Evolutionary conservation across 2,329 filamentous ascomycete species (phyloP).

Genomic region (Fusarium goolgardi): DNA sequence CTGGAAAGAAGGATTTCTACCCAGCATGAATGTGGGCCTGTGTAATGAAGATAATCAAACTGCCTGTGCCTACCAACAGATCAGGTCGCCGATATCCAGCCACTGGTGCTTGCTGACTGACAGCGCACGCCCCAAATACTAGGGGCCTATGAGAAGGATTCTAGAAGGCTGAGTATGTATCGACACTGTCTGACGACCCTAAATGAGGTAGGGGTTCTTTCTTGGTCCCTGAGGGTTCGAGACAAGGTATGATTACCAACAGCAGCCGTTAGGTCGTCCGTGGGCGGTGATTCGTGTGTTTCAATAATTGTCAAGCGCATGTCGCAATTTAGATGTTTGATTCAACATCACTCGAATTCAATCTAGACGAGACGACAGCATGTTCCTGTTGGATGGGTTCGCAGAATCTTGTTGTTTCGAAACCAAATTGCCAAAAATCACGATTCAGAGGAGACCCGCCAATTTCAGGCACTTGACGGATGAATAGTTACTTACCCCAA

Average conservation of each 20-base stretch:
- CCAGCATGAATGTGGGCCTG: constrained; percentile 18
- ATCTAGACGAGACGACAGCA: constrained; percentile 11
- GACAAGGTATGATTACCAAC: constrained; percentile 18
- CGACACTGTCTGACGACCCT: constrained; percentile 18
- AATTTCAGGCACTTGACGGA: constrained; percentile 20
- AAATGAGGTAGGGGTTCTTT: constrained; percentile 29
- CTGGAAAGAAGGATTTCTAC: constrained; percentile 22
- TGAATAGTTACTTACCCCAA: neutral
- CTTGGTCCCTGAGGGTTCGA: constrained; percentile 13
- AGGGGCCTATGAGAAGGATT: constrained; percentile 41
- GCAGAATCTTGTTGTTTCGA: constrained; percentile 23
- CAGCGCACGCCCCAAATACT: constrained; percentile 21
- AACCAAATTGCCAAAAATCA: constrained; percentile 25
- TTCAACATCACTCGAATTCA: constrained; percentile 1
- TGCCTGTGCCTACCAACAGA: constrained; percentile 9
- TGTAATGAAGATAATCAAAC: constrained; percentile 34
- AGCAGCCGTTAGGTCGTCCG: constrained; percentile 12
- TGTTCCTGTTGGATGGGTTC: neutral
- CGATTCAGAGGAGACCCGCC: constrained; percentile 21
- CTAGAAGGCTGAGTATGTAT: constrained; percentile 43
- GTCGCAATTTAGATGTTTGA: neutral
- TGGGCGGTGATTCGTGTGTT: constrained; percentile 4
- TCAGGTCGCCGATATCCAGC: constrained; percentile 14
- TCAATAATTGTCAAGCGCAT: neutral
- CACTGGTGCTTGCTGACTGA: constrained; percentile 31